Evolutionary conservation across 1,139 yeast species (phyloP).

Genomic region (Suhomyces atakaporum): DNA sequence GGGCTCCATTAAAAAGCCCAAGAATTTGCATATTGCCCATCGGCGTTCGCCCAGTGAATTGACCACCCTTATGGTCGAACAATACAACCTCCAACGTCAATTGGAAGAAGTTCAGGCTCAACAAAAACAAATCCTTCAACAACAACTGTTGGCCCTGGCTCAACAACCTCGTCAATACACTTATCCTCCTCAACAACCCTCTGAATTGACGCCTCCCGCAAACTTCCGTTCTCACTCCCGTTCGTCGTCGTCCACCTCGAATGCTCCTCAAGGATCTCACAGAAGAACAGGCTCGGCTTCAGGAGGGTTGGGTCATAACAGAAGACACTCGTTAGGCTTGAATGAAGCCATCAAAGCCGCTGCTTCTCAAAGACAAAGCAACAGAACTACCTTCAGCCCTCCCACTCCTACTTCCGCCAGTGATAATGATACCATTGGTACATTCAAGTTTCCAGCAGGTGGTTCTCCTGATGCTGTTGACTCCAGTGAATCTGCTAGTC

Average conservation of each 20-base stretch:
- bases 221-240: constrained; percentile 40
- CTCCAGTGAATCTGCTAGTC: constrained; percentile 10
- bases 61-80: constrained; percentile 93
- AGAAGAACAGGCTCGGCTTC: constrained; percentile 42
- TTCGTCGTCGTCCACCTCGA: constrained; percentile 33
- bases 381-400: constrained; percentile 41
- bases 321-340: constrained; percentile 91
- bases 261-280: constrained; percentile 22
- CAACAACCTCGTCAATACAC: constrained; percentile 20
- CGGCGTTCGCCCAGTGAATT: constrained; percentile 92
- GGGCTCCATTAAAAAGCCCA: constrained; percentile 30
- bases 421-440: constrained; percentile 26
- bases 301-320: constrained; percentile 62
- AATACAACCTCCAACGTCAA: constrained; percentile 88
- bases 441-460: constrained; percentile 39
- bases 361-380: constrained; percentile 72
- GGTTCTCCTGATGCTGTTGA: constrained; percentile 14
- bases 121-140: constrained; percentile 81
- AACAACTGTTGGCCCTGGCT: constrained; percentile 49
- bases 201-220: constrained; percentile 33
- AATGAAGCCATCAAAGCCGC: constrained; percentile 98
- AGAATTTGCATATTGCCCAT: constrained; percentile 81
- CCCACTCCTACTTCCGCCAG: constrained; percentile 23
- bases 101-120: constrained; percentile 89
- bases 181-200: constrained; percentile 17